Conservation (phyloP, 1,139 yeast genomes). For the Pichia inconspicua region DNA sequence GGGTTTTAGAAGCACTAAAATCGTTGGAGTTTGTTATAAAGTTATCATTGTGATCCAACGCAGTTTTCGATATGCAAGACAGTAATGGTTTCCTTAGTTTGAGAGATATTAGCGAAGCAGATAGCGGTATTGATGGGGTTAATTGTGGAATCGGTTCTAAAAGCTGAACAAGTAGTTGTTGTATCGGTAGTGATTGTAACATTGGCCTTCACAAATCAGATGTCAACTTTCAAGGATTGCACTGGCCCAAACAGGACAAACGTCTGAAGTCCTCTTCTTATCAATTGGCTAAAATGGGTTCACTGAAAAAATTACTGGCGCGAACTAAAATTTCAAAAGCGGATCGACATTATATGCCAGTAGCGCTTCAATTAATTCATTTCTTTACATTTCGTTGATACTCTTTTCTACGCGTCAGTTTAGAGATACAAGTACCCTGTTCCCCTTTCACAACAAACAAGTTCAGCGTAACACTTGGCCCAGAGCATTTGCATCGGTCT, state of each 20-base stretch:
- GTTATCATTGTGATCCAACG: conserved; percentile 5
- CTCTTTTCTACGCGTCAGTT: too few relatives aligned
- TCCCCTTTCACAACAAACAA: not conserved
- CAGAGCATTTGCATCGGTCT: not conserved
- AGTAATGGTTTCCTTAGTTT: conserved; percentile 9
- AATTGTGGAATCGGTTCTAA: conserved; percentile 9
- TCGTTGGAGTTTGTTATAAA: not conserved
- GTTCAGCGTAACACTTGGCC: not conserved
- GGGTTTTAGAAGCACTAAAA: not conserved
- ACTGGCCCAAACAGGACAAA: too few relatives aligned
- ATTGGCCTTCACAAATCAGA: not conserved
- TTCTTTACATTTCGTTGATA: too few relatives aligned
- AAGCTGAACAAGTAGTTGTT: conserved; percentile 9
- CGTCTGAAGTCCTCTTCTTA: too few relatives aligned
- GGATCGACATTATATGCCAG: too few relatives aligned
- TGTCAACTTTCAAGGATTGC: too few relatives aligned
- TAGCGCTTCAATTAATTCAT: too few relatives aligned
- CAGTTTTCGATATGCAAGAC: conserved; percentile 11
- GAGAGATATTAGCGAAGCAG: conserved; percentile 9
- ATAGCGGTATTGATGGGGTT: conserved; percentile 5
- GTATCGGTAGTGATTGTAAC: conserved; percentile 6
- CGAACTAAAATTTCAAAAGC: too few relatives aligned
- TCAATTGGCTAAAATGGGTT: too few relatives aligned
- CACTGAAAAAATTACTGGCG: too few relatives aligned
- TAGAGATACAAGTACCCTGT: not conserved